Evolutionary conservation across 345 rosid species (phyloP), one percentile per base, ranked within the genome.

Genomic region (Balakata baccata): DNA sequence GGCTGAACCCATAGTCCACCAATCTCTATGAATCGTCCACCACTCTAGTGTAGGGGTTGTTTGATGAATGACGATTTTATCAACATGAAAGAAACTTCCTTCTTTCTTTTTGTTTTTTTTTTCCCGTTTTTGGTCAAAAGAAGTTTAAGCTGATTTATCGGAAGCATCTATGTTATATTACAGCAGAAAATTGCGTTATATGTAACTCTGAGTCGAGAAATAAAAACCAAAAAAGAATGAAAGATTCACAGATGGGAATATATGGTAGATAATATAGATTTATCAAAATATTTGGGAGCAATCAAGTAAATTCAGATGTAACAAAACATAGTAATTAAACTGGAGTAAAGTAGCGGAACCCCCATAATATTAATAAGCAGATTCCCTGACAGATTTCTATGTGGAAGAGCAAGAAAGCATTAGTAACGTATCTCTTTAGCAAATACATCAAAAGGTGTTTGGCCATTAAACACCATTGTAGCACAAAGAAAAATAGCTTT

Each of bases 381-480:
- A 57, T 34, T 16, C 52, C 43, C 39, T 29, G 10, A 47, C 8
- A 10, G 23, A 45, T 63, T 41, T 38, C 23, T 52, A 6, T 5
- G n/a, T 18, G 20, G 16, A 54, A 47, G 8, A 70, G 11, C 45
- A 60, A 64, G 38, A 41, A 60, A 65, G 52, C 14, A 71, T 47
- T 68, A 53, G 66, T 38, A 50, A 70, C 56, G 43, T 74, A 92
- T 97, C 97, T 94, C 97, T 84, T 87, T 95, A 61, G 97, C 89
- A 80, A 94, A 92, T 66, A 87, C 97, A 83, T 94, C 97, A 70
- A 94, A 94, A 64, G 98, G 97, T 82, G 85, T 87, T 82, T 92
- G 97, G 77, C 91, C 95, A 80, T 89, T 78, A 39, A 92, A 82
- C 70, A 92, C 92, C 98, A 92, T 94, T 11, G 95, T 89, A 76